Evolutionary conservation across 2,329 filamentous ascomycete genomes (phyloP), one percentile per base, ranked within the genome.

Genomic region (Colletotrichum gigasporum): DNA sequence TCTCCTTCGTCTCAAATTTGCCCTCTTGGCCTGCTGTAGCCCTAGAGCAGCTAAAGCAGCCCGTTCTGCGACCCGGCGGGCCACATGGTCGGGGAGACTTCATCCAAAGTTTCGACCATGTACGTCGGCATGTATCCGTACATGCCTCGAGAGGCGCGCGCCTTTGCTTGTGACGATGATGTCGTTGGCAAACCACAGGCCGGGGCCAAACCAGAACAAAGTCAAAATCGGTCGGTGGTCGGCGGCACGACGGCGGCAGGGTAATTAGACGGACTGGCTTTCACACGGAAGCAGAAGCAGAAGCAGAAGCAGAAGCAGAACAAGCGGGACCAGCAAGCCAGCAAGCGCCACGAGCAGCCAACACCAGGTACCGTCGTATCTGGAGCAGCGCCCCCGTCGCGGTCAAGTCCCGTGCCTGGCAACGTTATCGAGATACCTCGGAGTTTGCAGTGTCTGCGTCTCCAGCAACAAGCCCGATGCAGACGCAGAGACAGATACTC

Each of bases 131-230:
- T 50, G 61, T 61, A 54, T 45, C 48, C 42, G 16, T 58, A 34
- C 20, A 50, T 35, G 53, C 59, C 14, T 35, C 44, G 10, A 58
- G 56, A 64, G 56, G 56, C 61, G 61, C 61, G 61, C 61, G 61
- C 61, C 55, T 61, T 64, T 64, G 61, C 61, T 64, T 64, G 61
- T 64, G 61, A 61, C 41, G 56, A 64, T 39, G 61, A 61, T 61
- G 61, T 54, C 47, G 55, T 64, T 12, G 57, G 56, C 32, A 61
- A 50, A 39, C 26, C 14, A 50, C 42, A 50, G 34, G 22, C 34
- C n/a, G 32, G 41, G 26, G 16, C 56, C 34, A 22, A 41, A 50
- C 34, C 48, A 53, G 48, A 35, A 48, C 18, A 52, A 64, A 61
- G 56, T 61, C 56, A 32, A 61, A 64, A 28, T 44, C 42, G 51